Base-by-base conservation (phyloP, 179 eudicot genomes). In the Drosera spatulata region DNA sequence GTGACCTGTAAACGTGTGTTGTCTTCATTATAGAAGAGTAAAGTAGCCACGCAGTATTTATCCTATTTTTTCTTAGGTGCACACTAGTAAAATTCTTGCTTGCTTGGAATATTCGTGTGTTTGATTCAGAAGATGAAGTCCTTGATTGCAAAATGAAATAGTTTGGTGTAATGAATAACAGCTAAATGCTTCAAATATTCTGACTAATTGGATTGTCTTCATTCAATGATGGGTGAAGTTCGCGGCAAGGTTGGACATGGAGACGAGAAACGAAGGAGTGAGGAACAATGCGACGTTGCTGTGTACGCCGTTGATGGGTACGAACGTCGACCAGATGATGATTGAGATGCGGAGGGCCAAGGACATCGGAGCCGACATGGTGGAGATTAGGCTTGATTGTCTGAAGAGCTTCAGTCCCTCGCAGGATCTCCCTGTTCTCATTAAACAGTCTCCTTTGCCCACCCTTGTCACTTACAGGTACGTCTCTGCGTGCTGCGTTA, bases 291-390 rank as follows among this genome's bases (percentile, higher is more conserved):
- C 63, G 7, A 70, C 69, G 3, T 43, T 64, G 61, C 69, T 70
- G 3, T 70, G 74, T 61, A 70, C 74, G 4, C 74, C 74, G 14
- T 33, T 70, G 51, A 65, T 65, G 69, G 74, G 74, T 45, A 65
- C 58, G 4, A 64, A 61, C 5, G 65, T 65, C 41, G 74, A 65
- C 11, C 61, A 64, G 49, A 70, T 70, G 69, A 42, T 70, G 69
- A 39, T 14, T 2, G 61, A 65, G 65, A 64, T 70, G 74, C 12
- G 63, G 14, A 70, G 50, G 50, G 74, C 74, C 6, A 65, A 55
- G 41, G 56, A 70, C 10, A 64, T 64, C 4, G 74, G 74, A 4
- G 74, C 74, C 0, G 74, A 70, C 42, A 13, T 70, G 3, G 69
- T 70, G 37, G 69, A 70, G 69, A 55, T 70, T 12, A 70, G 74